Conservation (phyloP, 352 stramenopile species). For the Pythium sp. region DNA sequence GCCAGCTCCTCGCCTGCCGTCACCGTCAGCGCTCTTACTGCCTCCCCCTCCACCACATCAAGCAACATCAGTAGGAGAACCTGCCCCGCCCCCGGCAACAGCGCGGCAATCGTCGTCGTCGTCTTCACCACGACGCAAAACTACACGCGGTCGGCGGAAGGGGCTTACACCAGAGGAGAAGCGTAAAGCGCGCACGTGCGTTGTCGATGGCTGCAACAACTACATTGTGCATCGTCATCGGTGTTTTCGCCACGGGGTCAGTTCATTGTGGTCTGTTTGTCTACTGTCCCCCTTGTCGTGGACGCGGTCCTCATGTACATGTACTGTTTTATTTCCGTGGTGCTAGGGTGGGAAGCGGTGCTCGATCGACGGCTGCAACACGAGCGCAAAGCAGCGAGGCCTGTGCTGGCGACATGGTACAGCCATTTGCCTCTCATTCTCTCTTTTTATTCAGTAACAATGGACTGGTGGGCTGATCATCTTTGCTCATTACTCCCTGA, state of each 20-base stretch:
- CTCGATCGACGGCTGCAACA: slow-evolving; percentile 24
- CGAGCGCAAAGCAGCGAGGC: slow-evolving; percentile 29
- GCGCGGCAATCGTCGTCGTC: neutral
- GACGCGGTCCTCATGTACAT: neutral
- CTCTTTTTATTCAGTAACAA: neutral
- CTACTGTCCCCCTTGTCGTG: neutral
- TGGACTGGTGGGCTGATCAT: neutral
- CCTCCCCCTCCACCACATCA: neutral
- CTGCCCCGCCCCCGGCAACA: neutral
- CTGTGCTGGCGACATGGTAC: slow-evolving; percentile 27
- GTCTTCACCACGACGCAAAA: neutral
- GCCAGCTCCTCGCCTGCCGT: neutral
- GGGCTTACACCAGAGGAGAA: slow-evolving; percentile 29
- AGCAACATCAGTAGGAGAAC: neutral
- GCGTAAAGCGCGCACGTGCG: slow-evolving; percentile 32
- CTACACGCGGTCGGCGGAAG: slow-evolving; percentile 1
- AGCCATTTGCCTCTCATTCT: slow-evolving; percentile 7
- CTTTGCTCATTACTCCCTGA: neutral
- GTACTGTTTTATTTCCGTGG: neutral
- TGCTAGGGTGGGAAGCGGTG: slow-evolving; percentile 38
- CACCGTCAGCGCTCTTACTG: neutral
- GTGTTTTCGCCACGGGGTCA: slow-evolving; percentile 39
- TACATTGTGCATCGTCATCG: slow-evolving; percentile 48
- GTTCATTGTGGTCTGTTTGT: neutral
- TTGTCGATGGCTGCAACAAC: slow-evolving; percentile 36